Evolutionary conservation across 2,329 filamentous ascomycete species (phyloP).

Genomic region (Colletotrichum sp.): DNA sequence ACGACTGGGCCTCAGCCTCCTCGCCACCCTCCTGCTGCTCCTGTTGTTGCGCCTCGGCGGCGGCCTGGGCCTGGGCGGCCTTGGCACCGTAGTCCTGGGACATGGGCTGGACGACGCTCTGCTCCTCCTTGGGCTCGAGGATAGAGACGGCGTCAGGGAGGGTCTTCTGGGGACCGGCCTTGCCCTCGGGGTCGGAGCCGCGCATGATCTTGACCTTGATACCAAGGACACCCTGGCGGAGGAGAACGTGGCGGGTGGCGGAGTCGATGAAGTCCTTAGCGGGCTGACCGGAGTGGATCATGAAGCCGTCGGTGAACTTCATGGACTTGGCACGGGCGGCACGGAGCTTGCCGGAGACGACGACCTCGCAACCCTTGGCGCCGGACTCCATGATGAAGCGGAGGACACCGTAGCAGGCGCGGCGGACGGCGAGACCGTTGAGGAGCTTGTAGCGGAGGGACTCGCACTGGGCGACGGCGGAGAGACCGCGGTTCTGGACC

Average conservation of each 20-base stretch:
- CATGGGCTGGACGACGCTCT: conserved; percentile 90
- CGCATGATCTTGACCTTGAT: conserved; percentile 99
- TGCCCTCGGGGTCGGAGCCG: conserved; percentile 98
- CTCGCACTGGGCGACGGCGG: conserved; percentile 99
- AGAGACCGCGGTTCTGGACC: conserved; percentile 99
- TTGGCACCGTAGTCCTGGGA: conserved; percentile 99
- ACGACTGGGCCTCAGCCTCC: conserved; percentile 55
- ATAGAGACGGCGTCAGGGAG: conserved; percentile 98
- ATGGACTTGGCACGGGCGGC: conserved; percentile 99
- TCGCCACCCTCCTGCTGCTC: conserved; percentile 58
- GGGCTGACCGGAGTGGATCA: conserved; percentile 99
- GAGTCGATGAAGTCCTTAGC: conserved; percentile 99
- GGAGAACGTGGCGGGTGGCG: conserved; percentile 98
- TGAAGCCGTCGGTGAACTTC: conserved; percentile 99
- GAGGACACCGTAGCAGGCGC: conserved; percentile 99
- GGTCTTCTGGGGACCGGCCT: conserved; percentile 95
- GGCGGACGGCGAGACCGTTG: conserved; percentile 97
- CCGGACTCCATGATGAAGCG: conserved; percentile 99
- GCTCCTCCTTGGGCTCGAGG: conserved; percentile 99
- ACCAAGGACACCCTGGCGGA: conserved; percentile 98
- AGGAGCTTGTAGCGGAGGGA: conserved; percentile 99
- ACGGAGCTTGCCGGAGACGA: conserved; percentile 98
- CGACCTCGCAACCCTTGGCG: conserved; percentile 99
- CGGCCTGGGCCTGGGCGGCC: conserved; percentile 69
- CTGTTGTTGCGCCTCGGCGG: conserved; percentile 66